Evolutionary conservation across 2,329 filamentous ascomycete species (phyloP).

Genomic region (Sarocladium strictum): DNA sequence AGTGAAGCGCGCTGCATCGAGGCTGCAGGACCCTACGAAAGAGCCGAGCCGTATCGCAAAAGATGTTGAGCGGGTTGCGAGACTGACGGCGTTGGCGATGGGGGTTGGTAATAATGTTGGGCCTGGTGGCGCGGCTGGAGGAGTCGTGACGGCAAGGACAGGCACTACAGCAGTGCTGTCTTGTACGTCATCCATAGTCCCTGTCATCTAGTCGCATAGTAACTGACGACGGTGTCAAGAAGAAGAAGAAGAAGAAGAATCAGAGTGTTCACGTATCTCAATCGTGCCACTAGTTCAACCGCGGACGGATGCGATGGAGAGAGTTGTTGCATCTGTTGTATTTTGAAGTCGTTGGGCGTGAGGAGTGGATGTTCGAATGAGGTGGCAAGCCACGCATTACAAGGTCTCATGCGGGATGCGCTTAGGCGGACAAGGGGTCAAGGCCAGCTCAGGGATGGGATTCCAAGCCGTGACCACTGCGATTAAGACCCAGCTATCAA

Average conservation of each 20-base stretch:
- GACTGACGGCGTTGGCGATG: slow-evolving; percentile 52
- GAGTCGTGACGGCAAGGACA: neutral
- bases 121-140: slow-evolving; percentile 26
- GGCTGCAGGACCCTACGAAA: slow-evolving; percentile 43
- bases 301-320: neutral
- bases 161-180: slow-evolving; percentile 5
- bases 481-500: neutral
- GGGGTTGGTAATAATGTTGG: slow-evolving; percentile 51
- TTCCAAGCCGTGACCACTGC: no score
- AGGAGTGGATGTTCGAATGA: slow-evolving; percentile 1
- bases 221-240: neutral
- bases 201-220: neutral
- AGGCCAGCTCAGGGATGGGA: neutral
- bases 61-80: slow-evolving; percentile 54
- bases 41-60: slow-evolving; percentile 49
- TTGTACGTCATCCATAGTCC: neutral
- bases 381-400: neutral
- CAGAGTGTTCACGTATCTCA: no score
- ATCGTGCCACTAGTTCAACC: neutral
- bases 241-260: neutral
- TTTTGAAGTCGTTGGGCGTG: neutral
- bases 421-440: neutral
- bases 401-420: neutral
- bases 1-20: slow-evolving; percentile 49
- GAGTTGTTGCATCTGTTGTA: neutral